Conservation (phyloP, 2,329 filamentous ascomycete genomes). For the Claviceps capensis region DNA sequence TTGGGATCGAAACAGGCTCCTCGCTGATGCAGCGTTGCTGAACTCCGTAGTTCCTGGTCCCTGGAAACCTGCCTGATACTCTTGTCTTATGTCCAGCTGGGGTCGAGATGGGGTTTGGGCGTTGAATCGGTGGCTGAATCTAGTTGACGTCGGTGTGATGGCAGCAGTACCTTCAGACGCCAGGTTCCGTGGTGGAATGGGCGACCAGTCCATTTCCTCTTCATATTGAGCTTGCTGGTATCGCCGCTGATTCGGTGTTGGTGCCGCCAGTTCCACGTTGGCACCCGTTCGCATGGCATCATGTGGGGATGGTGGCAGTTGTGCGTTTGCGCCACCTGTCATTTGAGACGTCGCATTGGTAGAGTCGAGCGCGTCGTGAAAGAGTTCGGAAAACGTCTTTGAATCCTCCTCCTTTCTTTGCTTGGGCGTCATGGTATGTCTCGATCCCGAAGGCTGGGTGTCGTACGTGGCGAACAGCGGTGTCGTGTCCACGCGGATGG, state of each 20-base stretch:
- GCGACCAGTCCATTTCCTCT: conserved; percentile 64
- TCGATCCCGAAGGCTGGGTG: conserved; percentile 12
- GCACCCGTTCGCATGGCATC: neutral
- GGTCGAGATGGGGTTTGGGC: conserved; percentile 29
- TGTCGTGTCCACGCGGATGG: conserved; percentile 42
- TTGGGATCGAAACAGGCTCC: conserved; percentile 52
- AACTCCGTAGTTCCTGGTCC: too few species aligned
- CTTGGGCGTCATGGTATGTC: conserved; percentile 12
- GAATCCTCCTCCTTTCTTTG: conserved; percentile 18
- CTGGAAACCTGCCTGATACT: too few species aligned
- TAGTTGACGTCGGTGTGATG: conserved; percentile 21
- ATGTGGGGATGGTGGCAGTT: neutral
- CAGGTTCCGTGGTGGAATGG: conserved; percentile 41
- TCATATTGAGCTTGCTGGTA: conserved; percentile 21
- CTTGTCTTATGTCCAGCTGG: neutral
- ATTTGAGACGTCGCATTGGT: conserved; percentile 6
- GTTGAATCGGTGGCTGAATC: conserved; percentile 25
- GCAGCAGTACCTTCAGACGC: conserved; percentile 34
- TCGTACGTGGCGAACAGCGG: conserved; percentile 32
- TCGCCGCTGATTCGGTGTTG: conserved; percentile 5
- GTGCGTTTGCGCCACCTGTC: conserved; percentile 4
- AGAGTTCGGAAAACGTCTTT: conserved; percentile 29
- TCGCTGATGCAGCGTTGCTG: conserved; percentile 14
- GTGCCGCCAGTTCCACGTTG: conserved; percentile 8
- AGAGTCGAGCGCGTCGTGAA: conserved; percentile 21